Evolutionary conservation across 1,284 basidiomycete genomes (phyloP), one percentile per base, ranked within the genome.

Genomic region (Ustilago hordei): DNA sequence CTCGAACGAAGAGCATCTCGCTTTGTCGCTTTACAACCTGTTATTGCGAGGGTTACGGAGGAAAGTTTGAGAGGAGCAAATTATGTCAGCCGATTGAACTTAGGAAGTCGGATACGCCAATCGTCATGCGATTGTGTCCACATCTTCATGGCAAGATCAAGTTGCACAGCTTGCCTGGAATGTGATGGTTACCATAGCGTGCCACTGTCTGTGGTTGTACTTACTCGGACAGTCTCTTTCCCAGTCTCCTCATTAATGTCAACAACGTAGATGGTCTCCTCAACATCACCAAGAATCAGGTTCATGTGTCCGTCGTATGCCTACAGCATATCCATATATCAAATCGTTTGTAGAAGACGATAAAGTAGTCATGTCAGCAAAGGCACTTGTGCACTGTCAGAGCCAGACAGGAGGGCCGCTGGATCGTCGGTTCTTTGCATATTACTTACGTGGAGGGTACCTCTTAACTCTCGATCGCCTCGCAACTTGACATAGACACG

Each of bases 231-330:
- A 52, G 87, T 87, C 66, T 86, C 82, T 12, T 86, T 79, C 15
- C 85, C 86, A 17, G 86, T 87, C 55, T 88, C 86, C 48, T 89
- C 88, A 61, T 87, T 82, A 47, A 83, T 52, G 39, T 85, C 80
- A 11, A 86, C 79, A n/a, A 81, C 78, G 63, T 83, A 85, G 55
- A 85, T 82, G n/a, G 80, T 64, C 75, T 99, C 97, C 85, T 98
- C 95, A 9, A 98, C 97, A 84, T 98, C 93, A 75, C 93, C 96
- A 76, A 99, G 89, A 73, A 99, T 98, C 82, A 99, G 89, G 87
- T 99, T 99, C 96, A 99, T 98, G 87, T 99, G 97, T 31, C 95
- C 95, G 88, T 99, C 97, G 86, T 99, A 99, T 19, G 97, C 96
- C 66, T 62, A 31, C 31, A 55, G 17, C n/a, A 4, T 7, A 13